Base-by-base conservation (phyloP, 305 asterid genomes). In the Nicotiana rustica region DNA sequence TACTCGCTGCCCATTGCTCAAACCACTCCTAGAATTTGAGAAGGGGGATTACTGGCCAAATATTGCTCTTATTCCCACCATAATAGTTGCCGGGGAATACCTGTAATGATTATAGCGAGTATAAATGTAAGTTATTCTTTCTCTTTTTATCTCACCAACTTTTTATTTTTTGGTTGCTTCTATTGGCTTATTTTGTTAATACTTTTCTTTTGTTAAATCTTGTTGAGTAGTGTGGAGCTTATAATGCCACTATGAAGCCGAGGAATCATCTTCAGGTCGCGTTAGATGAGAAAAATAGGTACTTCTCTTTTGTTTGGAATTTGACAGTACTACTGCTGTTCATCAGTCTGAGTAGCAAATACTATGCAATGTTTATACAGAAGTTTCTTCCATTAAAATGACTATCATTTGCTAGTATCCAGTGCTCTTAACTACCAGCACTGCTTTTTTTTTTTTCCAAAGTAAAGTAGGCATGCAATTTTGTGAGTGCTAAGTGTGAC, bases 1-100 rank as follows among this genome's bases (percentile, higher is more conserved):
- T 38, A 0, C 9, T 38, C 8, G 6, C 8, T 38, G 44, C 44
- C 44, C 44, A 38, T 38, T 38, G 44, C 21, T 82, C 17, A 61
- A 41, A 61, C 33, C 75, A 5, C 80, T 41, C 8, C 14, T 82
- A 25, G 84, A 82, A 57, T 18, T 25, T 5, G 81, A 61, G 14
- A 71, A 13, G 10, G 73, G 73, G 2, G 14, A 67, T 0, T 67
- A 33, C 49, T 67, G 76, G 31, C 4, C 31, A 7, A 36, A 68
- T 7, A 36, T 36, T 68, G 76, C 55, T 68, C 55, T 14, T 0
- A 66, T 66, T 31, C 1, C 71, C 19, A 65, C 70, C 70, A 65
- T 65, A 25, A 0, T 0, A 0, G 1, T 31, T 1, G 38, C 14
- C 5, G 0, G 1, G 2, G 2, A 66, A 66, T 66, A 5, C n/a